These are phyloP conservation scores for Draba incana DNA, from an alignment of 345 rosid species.

Conservation along the genomic window DNA sequence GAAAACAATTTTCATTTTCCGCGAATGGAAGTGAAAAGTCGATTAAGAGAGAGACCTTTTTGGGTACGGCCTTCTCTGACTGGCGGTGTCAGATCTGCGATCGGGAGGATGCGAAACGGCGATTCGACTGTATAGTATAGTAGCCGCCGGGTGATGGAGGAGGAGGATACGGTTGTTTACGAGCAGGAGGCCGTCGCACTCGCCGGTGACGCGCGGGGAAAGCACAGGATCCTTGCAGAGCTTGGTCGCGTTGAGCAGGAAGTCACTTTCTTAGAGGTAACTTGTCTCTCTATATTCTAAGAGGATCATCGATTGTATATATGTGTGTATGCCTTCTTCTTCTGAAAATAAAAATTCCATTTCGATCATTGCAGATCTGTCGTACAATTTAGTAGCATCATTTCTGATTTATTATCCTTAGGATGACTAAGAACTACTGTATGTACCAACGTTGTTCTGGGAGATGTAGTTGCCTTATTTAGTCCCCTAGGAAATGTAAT, in stretches of 20 bases:
- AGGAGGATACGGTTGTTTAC: conserved; percentile 22
- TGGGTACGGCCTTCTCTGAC: conserved; percentile 10
- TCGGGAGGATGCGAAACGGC: conserved; percentile 25
- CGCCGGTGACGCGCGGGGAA: conserved; percentile 62
- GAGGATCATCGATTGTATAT: too few species aligned
- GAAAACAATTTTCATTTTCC: background rate
- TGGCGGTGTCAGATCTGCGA: conserved; percentile 42
- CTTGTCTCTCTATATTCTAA: too few species aligned
- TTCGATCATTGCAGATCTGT: too few species aligned
- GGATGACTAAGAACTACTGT: too few species aligned
- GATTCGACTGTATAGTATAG: conserved; percentile 9
- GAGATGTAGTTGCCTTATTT: too few species aligned
- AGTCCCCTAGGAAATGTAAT: too few species aligned
- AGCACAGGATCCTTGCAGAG: conserved; percentile 76
- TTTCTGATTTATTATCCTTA: too few species aligned
- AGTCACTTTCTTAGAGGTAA: conserved; percentile 60
- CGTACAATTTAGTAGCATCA: too few species aligned
- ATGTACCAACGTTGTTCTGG: too few species aligned
- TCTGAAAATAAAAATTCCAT: too few species aligned
- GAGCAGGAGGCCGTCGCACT: conserved; percentile 34
- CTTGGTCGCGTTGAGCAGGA: conserved; percentile 79
- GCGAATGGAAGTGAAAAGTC: conserved; percentile 15
- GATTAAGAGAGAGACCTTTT: background rate
- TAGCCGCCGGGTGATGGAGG: conserved; percentile 16
- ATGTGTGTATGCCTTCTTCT: too few species aligned